Base-by-base conservation (phyloP, 2,329 filamentous ascomycete genomes). In the Pseudogymnoascus sp. region DNA sequence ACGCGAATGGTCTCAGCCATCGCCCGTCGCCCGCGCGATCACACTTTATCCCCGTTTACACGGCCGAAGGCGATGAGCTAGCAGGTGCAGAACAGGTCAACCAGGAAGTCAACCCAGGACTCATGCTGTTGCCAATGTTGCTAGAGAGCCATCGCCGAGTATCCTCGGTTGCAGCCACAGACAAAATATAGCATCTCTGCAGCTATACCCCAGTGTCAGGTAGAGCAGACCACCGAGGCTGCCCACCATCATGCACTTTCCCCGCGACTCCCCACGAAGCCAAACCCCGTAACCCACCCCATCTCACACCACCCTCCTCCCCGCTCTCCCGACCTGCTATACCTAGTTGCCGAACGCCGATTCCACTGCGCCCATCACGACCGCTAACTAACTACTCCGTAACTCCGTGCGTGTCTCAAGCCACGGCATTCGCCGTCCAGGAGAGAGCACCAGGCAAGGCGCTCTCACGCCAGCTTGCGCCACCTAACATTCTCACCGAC, bases 191-290 rank as follows among this genome's bases (percentile, higher is more conserved):
- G 50, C 10, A 33, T 33, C n/a, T 33, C n/a, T 56, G 29, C 26
- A 33, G 26, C 26, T 10, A 56, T 56, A 56, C 50, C 50, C 50
- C 9, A 33, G 50, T 56, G 29, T 56, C 50, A 56, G 26, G 31
- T 56, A 56, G 26, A 56, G 26, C 50, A 56, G 31, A 26, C 50
- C 50, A 33, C 50, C 2, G 4, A 19, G 6, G n/a, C 19, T 56
- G 50, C 15, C 50, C 50, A 56, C 46, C 29, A 56, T 56, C n/a
- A 56, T 56, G 46, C 46, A 56, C n/a, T 10, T 19, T 56, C 50
- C 50, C 50, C 50, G 29, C 46, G 26, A 56, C 29, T 31, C 46
- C 26, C 46, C 46, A 56, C 26, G 46, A 33, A 31, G 19, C 26
- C 26, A 56, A 33, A 56, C 29, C 46, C 46, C 46, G n/a, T 56